phyloP scores from a whole-genome alignment of 2,329 filamentous ascomycete genomes.

The Aureobasidium leucospermi region DNA sequence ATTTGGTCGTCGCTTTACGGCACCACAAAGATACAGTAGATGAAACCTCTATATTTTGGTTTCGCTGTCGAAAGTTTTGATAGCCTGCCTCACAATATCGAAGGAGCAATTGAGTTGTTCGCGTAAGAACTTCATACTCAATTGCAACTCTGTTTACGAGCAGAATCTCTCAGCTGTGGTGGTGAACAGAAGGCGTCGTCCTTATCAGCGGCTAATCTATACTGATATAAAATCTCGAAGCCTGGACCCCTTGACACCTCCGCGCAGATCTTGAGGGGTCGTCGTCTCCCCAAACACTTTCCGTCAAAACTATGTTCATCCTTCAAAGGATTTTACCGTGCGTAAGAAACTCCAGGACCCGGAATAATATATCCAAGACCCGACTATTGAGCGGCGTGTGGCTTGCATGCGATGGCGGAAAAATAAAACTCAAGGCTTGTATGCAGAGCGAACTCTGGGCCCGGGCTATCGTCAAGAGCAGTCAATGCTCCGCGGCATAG shows the following conservation, averaged over 20 bases:
- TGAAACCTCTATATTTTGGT: not conserved
- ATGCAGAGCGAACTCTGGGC: not conserved
- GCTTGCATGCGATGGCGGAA: not conserved
- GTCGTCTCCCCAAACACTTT: not conserved
- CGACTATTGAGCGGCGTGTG: not conserved
- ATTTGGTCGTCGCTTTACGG: not conserved
- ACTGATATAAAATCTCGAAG: not conserved
- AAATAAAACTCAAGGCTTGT: not conserved
- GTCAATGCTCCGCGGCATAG: not conserved
- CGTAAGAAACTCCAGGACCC: not conserved
- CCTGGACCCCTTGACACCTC: not conserved
- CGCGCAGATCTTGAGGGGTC: constrained; percentile 2
- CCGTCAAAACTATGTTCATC: not conserved
- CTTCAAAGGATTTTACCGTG: not conserved
- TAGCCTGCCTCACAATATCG: not conserved
- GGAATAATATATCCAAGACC: constrained; percentile 2
- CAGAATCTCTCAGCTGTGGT: not conserved
- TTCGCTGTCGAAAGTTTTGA: not conserved
- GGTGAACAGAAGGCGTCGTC: not conserved
- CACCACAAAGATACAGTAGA: not conserved
- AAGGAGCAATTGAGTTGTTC: not conserved
- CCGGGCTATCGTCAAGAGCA: not conserved
- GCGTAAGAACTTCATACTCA: not conserved
- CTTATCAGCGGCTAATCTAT: constrained; percentile 7
- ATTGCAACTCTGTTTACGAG: not conserved